Conservation (phyloP, 768 basidiomycete genomes). For the Mrakia gelida region DNA sequence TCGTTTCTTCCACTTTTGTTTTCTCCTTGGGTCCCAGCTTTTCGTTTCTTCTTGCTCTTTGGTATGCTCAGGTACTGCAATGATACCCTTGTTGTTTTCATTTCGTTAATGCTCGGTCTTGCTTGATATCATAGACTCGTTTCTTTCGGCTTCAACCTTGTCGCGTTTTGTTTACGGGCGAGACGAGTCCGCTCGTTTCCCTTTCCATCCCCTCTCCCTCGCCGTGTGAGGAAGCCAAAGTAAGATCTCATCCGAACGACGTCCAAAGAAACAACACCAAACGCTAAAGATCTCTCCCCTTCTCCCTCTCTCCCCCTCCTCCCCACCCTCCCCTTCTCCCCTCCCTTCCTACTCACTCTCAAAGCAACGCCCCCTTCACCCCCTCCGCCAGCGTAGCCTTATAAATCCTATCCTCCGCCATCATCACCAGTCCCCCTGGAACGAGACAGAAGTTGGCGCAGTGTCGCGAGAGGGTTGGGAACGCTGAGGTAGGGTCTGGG, state of each 20-base stretch:
- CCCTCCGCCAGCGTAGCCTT: background rate
- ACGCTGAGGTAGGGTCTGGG: slow-evolving; percentile 1
- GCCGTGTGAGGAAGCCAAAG: no score
- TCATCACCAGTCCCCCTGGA: slow-evolving; percentile 17
- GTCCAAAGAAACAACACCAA: no score
- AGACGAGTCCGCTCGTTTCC: no score
- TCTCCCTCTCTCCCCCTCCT: background rate
- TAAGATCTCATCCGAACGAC: background rate
- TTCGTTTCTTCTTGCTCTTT: background rate
- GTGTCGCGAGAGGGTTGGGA: background rate
- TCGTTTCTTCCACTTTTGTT: background rate
- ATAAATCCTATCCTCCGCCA: slow-evolving; percentile 24
- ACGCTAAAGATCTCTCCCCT: background rate
- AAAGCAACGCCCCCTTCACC: slow-evolving; percentile 16
- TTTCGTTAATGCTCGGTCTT: no score
- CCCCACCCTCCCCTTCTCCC: background rate
- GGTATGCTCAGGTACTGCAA: background rate
- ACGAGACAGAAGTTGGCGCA: slow-evolving; percentile 21
- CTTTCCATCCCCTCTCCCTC: no score
- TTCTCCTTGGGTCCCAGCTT: background rate
- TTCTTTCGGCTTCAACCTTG: no score
- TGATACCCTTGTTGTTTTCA: background rate
- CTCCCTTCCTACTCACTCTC: background rate
- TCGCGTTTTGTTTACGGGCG: no score
- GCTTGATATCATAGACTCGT: no score